Percentiles rank a stretch among this genome's conserved stretches.
Evolutionary conservation across 305 asterid genomes (phyloP).

Genomic region (Fraxinus albicans): DNA sequence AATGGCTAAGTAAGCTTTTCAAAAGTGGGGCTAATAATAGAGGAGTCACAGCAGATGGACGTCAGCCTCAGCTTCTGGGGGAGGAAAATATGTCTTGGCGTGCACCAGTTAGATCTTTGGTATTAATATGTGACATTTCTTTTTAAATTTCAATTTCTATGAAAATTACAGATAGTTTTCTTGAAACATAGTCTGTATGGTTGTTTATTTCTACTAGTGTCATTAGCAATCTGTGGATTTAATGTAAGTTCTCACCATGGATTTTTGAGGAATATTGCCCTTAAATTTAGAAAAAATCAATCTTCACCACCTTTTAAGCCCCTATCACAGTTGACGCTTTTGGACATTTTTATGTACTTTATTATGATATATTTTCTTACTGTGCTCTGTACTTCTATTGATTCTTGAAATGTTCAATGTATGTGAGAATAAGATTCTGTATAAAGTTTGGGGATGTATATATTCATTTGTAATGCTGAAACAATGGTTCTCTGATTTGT

Average conservation of each 20-base stretch:
- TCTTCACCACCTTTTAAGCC: neutral
- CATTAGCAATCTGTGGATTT: neutral
- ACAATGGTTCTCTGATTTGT: slow-evolving; percentile 1
- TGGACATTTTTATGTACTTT: neutral
- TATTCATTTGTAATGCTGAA: neutral
- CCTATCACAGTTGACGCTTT: neutral
- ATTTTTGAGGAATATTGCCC: neutral
- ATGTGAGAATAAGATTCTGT: neutral
- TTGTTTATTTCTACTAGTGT: slow-evolving; percentile 6
- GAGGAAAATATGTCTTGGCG: slow-evolving; percentile 82
- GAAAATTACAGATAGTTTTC: slow-evolving; percentile 23
- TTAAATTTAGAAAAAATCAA: neutral
- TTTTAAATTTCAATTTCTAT: slow-evolving; percentile 4
- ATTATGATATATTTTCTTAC: neutral
- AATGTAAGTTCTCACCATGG: neutral
- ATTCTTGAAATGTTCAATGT: neutral
- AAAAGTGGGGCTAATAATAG: slow-evolving; percentile 50
- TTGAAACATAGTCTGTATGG: slow-evolving; percentile 19
- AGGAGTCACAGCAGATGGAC: slow-evolving; percentile 36
- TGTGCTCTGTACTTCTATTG: neutral
- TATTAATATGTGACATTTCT: slow-evolving; percentile 27
- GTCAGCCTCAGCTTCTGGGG: slow-evolving; percentile 67
- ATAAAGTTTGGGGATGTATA: neutral
- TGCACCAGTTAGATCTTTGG: slow-evolving; percentile 71
- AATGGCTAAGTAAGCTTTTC: slow-evolving; percentile 79